Conservation (phyloP, 306 rosid genomes). For the Mucuna pruriens region DNA sequence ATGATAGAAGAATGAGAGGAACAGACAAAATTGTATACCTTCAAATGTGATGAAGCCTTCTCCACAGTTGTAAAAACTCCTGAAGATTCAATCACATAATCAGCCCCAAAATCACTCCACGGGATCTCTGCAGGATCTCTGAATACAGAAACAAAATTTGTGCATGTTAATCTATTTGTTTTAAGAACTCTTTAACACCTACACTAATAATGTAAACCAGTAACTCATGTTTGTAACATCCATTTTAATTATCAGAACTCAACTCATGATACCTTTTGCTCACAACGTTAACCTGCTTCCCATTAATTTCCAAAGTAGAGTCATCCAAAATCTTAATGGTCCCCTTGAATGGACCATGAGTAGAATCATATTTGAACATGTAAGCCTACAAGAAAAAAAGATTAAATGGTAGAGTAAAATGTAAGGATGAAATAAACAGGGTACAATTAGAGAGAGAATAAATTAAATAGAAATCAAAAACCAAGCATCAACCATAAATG, state of each 20-base stretch:
- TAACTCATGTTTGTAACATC: not conserved
- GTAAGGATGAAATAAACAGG: not conserved
- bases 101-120: slow-evolving; percentile 94
- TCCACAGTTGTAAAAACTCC: slow-evolving; percentile 89
- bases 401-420: slow-evolving; percentile 21
- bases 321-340: slow-evolving; percentile 68
- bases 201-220: not conserved
- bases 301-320: slow-evolving; percentile 84
- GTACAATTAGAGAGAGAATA: not conserved
- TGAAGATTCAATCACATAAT: slow-evolving; percentile 89
- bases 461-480: not conserved
- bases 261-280: slow-evolving; percentile 66
- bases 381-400: slow-evolving; percentile 67
- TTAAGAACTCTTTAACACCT: not conserved
- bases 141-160: slow-evolving; percentile 19
- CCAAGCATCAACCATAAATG: not conserved
- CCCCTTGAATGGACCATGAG: slow-evolving; percentile 87
- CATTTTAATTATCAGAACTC: slow-evolving; percentile 29
- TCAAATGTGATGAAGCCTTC: slow-evolving; percentile 82
- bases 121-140: slow-evolving; percentile 96
- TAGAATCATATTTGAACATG: slow-evolving; percentile 96
- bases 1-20: not conserved
- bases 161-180: slow-evolving; percentile 24
- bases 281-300: slow-evolving; percentile 77
- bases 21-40: slow-evolving; percentile 51